Base-by-base conservation (phyloP, 768 basidiomycete species). In the Boletellus ananiceps region DNA sequence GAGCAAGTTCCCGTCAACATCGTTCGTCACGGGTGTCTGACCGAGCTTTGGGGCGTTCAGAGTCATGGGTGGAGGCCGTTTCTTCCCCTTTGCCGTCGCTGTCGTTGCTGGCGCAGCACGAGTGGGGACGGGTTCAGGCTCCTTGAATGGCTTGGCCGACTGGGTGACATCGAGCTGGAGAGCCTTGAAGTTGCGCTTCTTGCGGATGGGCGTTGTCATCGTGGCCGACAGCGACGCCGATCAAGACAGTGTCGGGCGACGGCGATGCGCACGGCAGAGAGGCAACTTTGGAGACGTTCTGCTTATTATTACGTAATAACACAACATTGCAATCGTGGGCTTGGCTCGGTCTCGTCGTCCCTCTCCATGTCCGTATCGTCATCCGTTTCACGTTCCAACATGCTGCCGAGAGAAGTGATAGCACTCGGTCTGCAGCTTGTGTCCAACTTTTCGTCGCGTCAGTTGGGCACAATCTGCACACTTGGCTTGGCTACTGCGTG, bases 151-250 rank as follows among this genome's bases (percentile, higher is more conserved):
- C n/a, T 64, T 50, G 35, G 71, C 57, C 18, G 76, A 65, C 40
- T 70, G 68, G 39, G 76, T 54, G 49, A 85, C 82, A 57, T 80
- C 76, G 64, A 93, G 82, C 71, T 85, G 82, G 8, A 93, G 79
- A 34, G 79, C 83, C 70, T 91, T 93, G 79, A 91, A 92, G 66
- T 93, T 93, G 54, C 91, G 83, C 68, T 93, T 93, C 78, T 91
- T 90, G 69, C 90, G 86, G 54, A 90, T 80, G 46, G 85, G 82
- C 34, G 79, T 78, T 34, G 73, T 67, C 74, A 77, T 77, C 25
- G 43, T 55, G 29, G 19, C 5, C 16, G 38, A 51, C 50, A 52
- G 44, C 32, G 52, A 38, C 34, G 57, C 21, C 39, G 18, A 35
- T 33, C 42, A 41, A 40, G 43, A 46, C 23, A 16, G 23, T 25